Evolutionary conservation across 2,329 filamentous ascomycete species (phyloP).

Genomic region (Calonectria pteridis): DNA sequence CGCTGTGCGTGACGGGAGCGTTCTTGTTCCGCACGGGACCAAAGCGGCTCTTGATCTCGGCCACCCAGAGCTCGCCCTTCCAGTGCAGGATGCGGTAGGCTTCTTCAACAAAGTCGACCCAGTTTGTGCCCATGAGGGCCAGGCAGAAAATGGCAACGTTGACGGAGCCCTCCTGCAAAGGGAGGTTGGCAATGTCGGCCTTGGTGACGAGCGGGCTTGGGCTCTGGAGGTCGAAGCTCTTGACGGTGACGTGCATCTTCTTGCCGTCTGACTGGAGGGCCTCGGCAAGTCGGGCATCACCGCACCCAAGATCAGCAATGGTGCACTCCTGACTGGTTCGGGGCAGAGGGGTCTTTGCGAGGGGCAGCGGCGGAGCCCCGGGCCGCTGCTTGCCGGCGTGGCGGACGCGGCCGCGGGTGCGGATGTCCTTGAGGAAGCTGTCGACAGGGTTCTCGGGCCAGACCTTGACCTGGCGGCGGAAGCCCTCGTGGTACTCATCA

Average conservation of each 20-base stretch:
- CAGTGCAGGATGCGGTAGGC: slow-evolving; percentile 91
- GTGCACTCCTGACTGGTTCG: slow-evolving; percentile 79
- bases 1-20: slow-evolving; percentile 73
- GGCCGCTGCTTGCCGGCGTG: slow-evolving; percentile 47
- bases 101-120: slow-evolving; percentile 96
- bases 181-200: slow-evolving; percentile 89
- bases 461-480: slow-evolving; percentile 92
- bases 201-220: slow-evolving; percentile 82
- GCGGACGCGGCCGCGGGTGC: slow-evolving; percentile 71
- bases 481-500: slow-evolving; percentile 94
- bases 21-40: slow-evolving; percentile 54
- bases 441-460: slow-evolving; percentile 99
- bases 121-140: slow-evolving; percentile 98
- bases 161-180: slow-evolving; percentile 78
- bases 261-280: slow-evolving; percentile 73
- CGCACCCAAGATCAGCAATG: slow-evolving; percentile 93
- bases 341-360: slow-evolving; percentile 68
- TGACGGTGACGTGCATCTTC: slow-evolving; percentile 79
- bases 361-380: slow-evolving; percentile 43
- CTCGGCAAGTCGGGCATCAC: slow-evolving; percentile 85
- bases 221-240: slow-evolving; percentile 89
- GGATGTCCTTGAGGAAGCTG: slow-evolving; percentile 81
- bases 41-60: slow-evolving; percentile 96
- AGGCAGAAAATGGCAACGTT: slow-evolving; percentile 96
- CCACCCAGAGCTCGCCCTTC: slow-evolving; percentile 97